Percentiles rank a stretch among this genome's conserved stretches.
These are phyloP conservation scores for Ambrosia artemisiifolia DNA, from an alignment of 129 eudicot genomes.

Conservation along the genomic window DNA sequence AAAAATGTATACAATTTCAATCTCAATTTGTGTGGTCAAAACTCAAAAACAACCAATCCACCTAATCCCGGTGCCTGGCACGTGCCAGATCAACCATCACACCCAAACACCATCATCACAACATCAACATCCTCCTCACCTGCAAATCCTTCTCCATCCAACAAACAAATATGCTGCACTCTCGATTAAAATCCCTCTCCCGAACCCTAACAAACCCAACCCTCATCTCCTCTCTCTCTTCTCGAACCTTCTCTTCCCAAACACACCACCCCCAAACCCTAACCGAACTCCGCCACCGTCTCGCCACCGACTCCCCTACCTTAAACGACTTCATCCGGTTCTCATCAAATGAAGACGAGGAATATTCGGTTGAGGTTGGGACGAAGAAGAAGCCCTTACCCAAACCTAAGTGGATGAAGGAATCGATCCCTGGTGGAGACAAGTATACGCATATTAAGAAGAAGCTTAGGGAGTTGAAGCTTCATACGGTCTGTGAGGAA, in stretches of 20 bases:
- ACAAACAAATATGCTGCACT: slow-evolving; percentile 28
- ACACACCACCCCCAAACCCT: slow-evolving; percentile 56
- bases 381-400: slow-evolving; percentile 93
- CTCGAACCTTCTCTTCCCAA: slow-evolving; percentile 36
- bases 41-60: too few relatives aligned
- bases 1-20: too few relatives aligned
- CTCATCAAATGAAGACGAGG: slow-evolving; percentile 25
- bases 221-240: slow-evolving; percentile 33
- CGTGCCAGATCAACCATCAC: too few relatives aligned
- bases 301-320: slow-evolving; percentile 64
- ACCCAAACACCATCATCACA: too few relatives aligned
- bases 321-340: slow-evolving; percentile 54
- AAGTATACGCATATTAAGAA: slow-evolving; percentile 78
- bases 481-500: slow-evolving; percentile 93
- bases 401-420: slow-evolving; percentile 98
- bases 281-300: slow-evolving; percentile 77
- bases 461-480: slow-evolving; percentile 69
- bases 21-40: too few relatives aligned
- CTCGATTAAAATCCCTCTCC: slow-evolving; percentile 35
- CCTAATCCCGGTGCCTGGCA: too few relatives aligned
- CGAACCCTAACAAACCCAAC: slow-evolving; percentile 41
- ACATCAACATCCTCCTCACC: neutral
- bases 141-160: neutral
- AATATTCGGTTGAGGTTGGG: slow-evolving; percentile 89
- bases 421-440: slow-evolving; percentile 82